Evolutionary conservation across 179 eudicot species (phyloP), one percentile per base, ranked within the genome.

Genomic region (Heliamphora pulchella): DNA sequence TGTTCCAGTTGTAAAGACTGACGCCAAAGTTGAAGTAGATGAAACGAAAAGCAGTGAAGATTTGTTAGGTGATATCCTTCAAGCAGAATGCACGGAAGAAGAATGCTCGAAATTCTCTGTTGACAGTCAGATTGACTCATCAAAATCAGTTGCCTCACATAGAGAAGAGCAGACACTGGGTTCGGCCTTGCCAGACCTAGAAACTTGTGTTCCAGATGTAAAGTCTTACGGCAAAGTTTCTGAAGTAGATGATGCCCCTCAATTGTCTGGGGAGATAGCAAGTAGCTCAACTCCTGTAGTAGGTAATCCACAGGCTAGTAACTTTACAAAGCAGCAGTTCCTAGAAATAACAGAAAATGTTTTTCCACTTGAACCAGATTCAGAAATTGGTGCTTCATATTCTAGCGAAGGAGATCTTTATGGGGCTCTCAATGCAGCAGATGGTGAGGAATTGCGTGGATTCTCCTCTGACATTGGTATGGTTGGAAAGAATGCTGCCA

Each of bases 61-160:
- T 62, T 58, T 66, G 31, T 44, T 17, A 15, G 78, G 55, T 71
- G 70, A 64, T 79, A 82, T 81, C 51, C 65, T 62, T 81, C 84
- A 57, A 50, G 61, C 63, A 78, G 85, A 80, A 76, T 69, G 65
- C 71, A 70, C 77, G 18, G 82, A 83, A 73, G 80, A 83, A 44
- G 74, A 69, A 78, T 76, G 81, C 66, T 74, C 22, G 8, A 71
- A 62, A 72, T 73, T 18, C 78, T 77, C 78, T 17, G 78, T 71
- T 81, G 75, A 74, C 74, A 78, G 72, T 66, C 80, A 46, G 80
- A 76, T 78, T 63, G 47, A 54, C 71, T 81, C 84, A 13, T 64
- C 66, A n/a, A 64, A 39, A 50, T 64, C 85, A 48, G 67, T 63
- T 67, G 46, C 71, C 48, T 79, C 83, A n/a, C n/a, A n/a, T n/a